phyloP scores from a whole-genome alignment of 2,329 filamentous ascomycete species.

The Sporothrix luriei region DNA sequence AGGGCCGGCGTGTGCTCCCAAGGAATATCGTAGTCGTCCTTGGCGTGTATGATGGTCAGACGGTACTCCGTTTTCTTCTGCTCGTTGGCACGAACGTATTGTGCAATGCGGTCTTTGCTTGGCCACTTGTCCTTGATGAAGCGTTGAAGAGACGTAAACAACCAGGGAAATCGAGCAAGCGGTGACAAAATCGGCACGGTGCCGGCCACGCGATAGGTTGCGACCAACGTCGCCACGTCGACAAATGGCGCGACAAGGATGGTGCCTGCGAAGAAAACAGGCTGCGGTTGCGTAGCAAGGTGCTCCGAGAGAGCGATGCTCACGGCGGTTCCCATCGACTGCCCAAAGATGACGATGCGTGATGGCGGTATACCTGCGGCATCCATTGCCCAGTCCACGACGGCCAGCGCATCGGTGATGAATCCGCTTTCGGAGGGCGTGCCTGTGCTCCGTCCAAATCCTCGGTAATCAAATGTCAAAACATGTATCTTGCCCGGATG shows the following conservation, averaged over 20 bases:
- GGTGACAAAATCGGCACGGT: slow-evolving; percentile 58
- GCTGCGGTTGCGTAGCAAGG: slow-evolving; percentile 10
- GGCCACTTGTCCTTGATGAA: slow-evolving; percentile 56
- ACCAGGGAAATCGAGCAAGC: slow-evolving; percentile 50
- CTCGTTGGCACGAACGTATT: slow-evolving; percentile 48
- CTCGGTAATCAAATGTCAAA: slow-evolving; percentile 63
- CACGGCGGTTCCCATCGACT: slow-evolving; percentile 60
- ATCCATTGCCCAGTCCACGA: slow-evolving; percentile 58
- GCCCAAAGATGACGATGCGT: slow-evolving; percentile 61
- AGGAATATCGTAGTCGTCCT: slow-evolving; percentile 57
- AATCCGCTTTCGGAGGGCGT: slow-evolving; percentile 59
- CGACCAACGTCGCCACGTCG: slow-evolving; percentile 55
- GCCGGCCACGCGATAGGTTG: slow-evolving; percentile 61
- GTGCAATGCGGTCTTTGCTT: slow-evolving; percentile 52
- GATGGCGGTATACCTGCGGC: slow-evolving; percentile 55
- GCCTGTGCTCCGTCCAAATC: slow-evolving; percentile 59
- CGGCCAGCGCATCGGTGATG: slow-evolving; percentile 54
- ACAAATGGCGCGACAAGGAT: slow-evolving; percentile 61
- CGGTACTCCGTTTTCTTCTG: slow-evolving; percentile 45
- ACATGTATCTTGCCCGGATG: slow-evolving; percentile 58
- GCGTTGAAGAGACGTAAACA: slow-evolving; percentile 50
- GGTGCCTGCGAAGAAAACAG: slow-evolving; percentile 53
- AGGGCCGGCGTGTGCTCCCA: slow-evolving; percentile 53
- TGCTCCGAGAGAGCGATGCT: slow-evolving; percentile 1
- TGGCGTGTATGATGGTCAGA: slow-evolving; percentile 53